A percentile compares a stretch with the other conserved stretches of the same genome.
Conservation (phyloP, 2,329 filamentous ascomycete species). For the Proliferodiscus dingleyae region DNA sequence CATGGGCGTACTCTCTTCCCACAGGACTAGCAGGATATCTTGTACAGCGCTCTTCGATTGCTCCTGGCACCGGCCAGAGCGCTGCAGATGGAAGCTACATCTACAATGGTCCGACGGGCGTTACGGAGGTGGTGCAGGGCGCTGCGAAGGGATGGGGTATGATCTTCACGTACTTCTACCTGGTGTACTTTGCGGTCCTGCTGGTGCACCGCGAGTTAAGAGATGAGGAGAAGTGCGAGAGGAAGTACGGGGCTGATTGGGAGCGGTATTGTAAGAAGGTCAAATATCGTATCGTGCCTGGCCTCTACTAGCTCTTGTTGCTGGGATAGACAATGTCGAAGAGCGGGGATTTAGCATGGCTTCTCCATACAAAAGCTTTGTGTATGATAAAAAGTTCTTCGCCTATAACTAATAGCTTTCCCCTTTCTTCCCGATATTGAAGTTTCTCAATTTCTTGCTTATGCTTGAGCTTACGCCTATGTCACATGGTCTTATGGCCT, state of each 20-base stretch:
- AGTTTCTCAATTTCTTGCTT: too few species aligned
- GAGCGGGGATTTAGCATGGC: too few species aligned
- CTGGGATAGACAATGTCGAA: too few species aligned
- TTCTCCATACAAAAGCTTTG: too few species aligned
- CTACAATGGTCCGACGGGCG: conserved; percentile 46
- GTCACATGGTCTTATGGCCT: too few species aligned
- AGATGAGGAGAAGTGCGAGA: conserved; percentile 85
- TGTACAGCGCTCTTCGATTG: conserved; percentile 48
- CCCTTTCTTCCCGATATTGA: too few species aligned
- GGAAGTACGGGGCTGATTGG: conserved; percentile 93
- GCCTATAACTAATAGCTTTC: too few species aligned
- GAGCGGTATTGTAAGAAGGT: conserved; percentile 81
- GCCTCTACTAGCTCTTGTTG: conserved; percentile 84
- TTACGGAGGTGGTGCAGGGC: conserved; percentile 63
- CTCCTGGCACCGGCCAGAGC: conserved; percentile 46
- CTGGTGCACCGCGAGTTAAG: conserved; percentile 80
- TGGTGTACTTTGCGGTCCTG: conserved; percentile 84
- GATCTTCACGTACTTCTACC: conserved; percentile 89
- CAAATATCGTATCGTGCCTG: conserved; percentile 67
- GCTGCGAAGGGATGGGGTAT: conserved; percentile 78
- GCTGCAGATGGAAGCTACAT: conserved; percentile 49
- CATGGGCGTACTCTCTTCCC: conserved; percentile 84
- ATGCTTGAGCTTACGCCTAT: too few species aligned
- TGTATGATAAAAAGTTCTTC: too few species aligned
- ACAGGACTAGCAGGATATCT: conserved; percentile 80